A percentile compares a stretch with the other conserved stretches of the same genome.
Conservation (phyloP, 805 yeast species). For the Wickerhamomyces chaumierensis region DNA sequence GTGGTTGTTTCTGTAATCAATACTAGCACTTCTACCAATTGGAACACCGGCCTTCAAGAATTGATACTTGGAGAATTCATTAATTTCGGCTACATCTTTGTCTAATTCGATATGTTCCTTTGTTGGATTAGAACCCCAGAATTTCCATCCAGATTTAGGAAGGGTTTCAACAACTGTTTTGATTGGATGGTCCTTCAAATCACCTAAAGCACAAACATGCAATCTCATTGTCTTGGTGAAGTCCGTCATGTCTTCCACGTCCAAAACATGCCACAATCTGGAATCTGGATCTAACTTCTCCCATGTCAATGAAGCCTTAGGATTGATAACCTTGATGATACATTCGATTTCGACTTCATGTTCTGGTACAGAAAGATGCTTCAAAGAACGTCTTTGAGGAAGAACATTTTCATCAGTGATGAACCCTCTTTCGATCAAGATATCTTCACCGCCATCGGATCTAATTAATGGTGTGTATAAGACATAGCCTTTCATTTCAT, state of each 20-base stretch:
- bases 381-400: slow-evolving; percentile 48
- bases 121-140: slow-evolving; percentile 13
- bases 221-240: slow-evolving; percentile 59
- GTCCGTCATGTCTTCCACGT: slow-evolving; percentile 69
- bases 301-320: slow-evolving; percentile 53
- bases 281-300: slow-evolving; percentile 59
- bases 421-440: slow-evolving; percentile 90
- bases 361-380: slow-evolving; percentile 58
- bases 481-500: slow-evolving; percentile 66
- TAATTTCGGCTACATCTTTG: slow-evolving; percentile 7
- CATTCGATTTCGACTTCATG: slow-evolving; percentile 59
- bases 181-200: slow-evolving; percentile 49
- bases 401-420: slow-evolving; percentile 52
- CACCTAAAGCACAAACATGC: slow-evolving; percentile 64
- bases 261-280: slow-evolving; percentile 68
- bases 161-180: slow-evolving; percentile 24
- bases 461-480: slow-evolving; percentile 77
- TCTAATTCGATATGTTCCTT: slow-evolving; percentile 2
- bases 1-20: slow-evolving; percentile 81
- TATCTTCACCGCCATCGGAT: slow-evolving; percentile 60
- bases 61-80: slow-evolving; percentile 43
- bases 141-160: slow-evolving; percentile 20
- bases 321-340: slow-evolving; percentile 57
- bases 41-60: slow-evolving; percentile 81
- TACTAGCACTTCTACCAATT: slow-evolving; percentile 69